A percentile compares a stretch with the other conserved stretches of the same genome.
These are phyloP conservation scores for Saturnispora diversa DNA, from an alignment of 805 yeast genomes.

Conservation along the genomic window DNA sequence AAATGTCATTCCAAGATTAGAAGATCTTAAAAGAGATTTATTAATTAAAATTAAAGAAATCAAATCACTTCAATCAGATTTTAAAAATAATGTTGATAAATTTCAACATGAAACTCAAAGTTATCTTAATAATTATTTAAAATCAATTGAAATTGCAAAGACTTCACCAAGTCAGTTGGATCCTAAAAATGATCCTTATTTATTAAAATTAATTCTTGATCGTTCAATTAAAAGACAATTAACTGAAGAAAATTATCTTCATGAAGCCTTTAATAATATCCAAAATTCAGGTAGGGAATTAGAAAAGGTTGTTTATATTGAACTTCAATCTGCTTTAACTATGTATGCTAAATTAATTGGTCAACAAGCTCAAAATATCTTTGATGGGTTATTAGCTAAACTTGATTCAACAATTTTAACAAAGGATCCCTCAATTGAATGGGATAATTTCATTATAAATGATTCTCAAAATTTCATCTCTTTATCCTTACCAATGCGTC, in stretches of 20 bases:
- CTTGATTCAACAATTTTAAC: slow-evolving; percentile 63
- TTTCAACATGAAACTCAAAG: slow-evolving; percentile 62
- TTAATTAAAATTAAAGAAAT: slow-evolving; percentile 82
- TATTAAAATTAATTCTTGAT: slow-evolving; percentile 65
- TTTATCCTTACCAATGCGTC: slow-evolving; percentile 53
- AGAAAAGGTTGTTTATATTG: slow-evolving; percentile 80
- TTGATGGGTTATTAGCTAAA: slow-evolving; percentile 57
- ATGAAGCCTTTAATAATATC: slow-evolving; percentile 81
- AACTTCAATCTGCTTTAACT: slow-evolving; percentile 74
- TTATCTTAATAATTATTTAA: slow-evolving; percentile 45
- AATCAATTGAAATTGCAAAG: slow-evolving; percentile 58
- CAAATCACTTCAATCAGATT: slow-evolving; percentile 72
- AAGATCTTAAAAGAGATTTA: slow-evolving; percentile 65
- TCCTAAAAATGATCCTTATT: slow-evolving; percentile 71
- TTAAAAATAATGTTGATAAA: slow-evolving; percentile 62
- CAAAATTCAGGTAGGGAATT: slow-evolving; percentile 84
- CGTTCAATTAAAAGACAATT: slow-evolving; percentile 70
- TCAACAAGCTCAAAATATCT: slow-evolving; percentile 64
- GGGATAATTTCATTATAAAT: slow-evolving; percentile 74
- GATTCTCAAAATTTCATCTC: slow-evolving; percentile 61
- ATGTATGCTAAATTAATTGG: slow-evolving; percentile 64
- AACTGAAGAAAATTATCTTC: slow-evolving; percentile 74
- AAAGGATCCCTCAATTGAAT: slow-evolving; percentile 74
- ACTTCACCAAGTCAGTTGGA: slow-evolving; percentile 36
- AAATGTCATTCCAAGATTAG: slow-evolving; percentile 58